These are phyloP conservation scores for Tylopilus plumbeoviolaceoides DNA, from an alignment of 768 basidiomycete species.

Conservation along the genomic window DNA sequence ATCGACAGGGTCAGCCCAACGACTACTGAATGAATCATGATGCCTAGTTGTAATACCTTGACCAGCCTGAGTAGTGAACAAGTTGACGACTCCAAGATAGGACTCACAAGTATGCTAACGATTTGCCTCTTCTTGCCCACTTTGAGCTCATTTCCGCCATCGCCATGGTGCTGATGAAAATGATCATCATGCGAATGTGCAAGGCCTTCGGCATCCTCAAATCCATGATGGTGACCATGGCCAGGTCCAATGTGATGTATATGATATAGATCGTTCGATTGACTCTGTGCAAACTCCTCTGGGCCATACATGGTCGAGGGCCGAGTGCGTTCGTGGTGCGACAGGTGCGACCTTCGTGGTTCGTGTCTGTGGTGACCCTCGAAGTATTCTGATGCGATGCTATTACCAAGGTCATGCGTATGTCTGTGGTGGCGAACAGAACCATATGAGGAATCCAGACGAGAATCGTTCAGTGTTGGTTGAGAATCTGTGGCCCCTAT, in stretches of 20 bases:
- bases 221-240: conserved; percentile 10
- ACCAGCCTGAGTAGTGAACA: not conserved
- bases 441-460: conserved; percentile 17
- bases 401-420: not conserved
- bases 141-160: conserved; percentile 20
- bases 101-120: conserved; percentile 63
- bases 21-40: conserved; percentile 81
- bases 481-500: conserved; percentile 5
- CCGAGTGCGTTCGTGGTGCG: conserved; percentile 29
- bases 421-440: conserved; percentile 3
- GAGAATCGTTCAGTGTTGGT: not conserved
- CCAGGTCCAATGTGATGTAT: not conserved
- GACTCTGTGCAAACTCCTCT: conserved; percentile 2
- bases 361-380: conserved; percentile 37
- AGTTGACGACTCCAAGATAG: not conserved
- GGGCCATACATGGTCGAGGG: conserved; percentile 22
- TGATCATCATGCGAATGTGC: not conserved
- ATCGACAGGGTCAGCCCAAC: conserved; percentile 77
- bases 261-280: not conserved
- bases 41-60: conserved; percentile 76
- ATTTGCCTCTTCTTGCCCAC: conserved; percentile 61
- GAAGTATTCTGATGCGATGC: conserved; percentile 20
- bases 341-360: conserved; percentile 19
- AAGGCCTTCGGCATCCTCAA: conserved; percentile 1
- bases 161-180: not conserved